These are phyloP conservation scores for Lachnellula subtilissima DNA, from an alignment of 2,329 filamentous ascomycete species.

Conservation along the genomic window DNA sequence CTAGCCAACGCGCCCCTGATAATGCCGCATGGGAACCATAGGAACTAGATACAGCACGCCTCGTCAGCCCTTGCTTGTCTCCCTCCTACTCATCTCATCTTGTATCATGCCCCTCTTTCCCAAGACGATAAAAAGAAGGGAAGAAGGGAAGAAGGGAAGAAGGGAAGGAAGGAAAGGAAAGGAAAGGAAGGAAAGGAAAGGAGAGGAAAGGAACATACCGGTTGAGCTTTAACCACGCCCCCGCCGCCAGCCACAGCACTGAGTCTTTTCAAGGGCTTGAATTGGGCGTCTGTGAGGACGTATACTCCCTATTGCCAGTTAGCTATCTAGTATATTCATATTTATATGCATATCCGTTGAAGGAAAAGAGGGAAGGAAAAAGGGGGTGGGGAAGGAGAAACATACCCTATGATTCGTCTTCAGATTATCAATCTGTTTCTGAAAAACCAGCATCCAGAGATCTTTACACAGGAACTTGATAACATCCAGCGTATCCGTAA, in stretches of 20 bases:
- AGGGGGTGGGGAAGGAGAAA: not conserved
- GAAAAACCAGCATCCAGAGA: slow-evolving; percentile 88
- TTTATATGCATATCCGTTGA: not conserved
- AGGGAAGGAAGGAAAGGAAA: not conserved
- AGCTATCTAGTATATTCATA: not conserved
- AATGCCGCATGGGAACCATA: slow-evolving; percentile 93
- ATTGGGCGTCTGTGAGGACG: slow-evolving; percentile 88
- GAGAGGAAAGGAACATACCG: slow-evolving; percentile 51
- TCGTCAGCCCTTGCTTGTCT: not conserved
- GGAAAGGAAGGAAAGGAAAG: slow-evolving; percentile 11
- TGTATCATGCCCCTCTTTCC: too few relatives aligned
- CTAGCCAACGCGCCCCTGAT: slow-evolving; percentile 89
- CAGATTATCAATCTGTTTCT: slow-evolving; percentile 96
- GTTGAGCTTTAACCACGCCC: slow-evolving; percentile 69
- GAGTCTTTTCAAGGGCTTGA: slow-evolving; percentile 86
- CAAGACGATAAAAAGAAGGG: not conserved
- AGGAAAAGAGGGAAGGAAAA: not conserved
- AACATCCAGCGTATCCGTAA: slow-evolving; percentile 86
- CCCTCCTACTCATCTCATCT: not conserved
- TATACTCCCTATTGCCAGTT: slow-evolving; percentile 68
- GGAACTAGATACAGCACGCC: slow-evolving; percentile 53
- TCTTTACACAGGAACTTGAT: slow-evolving; percentile 99
- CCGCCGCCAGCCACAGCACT: slow-evolving; percentile 73
- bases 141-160: not conserved
- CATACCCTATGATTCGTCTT: slow-evolving; percentile 91